Evolutionary conservation across 1,284 basidiomycete genomes (phyloP), one percentile per base, ranked within the genome.

Genomic region (Tilletia caries): DNA sequence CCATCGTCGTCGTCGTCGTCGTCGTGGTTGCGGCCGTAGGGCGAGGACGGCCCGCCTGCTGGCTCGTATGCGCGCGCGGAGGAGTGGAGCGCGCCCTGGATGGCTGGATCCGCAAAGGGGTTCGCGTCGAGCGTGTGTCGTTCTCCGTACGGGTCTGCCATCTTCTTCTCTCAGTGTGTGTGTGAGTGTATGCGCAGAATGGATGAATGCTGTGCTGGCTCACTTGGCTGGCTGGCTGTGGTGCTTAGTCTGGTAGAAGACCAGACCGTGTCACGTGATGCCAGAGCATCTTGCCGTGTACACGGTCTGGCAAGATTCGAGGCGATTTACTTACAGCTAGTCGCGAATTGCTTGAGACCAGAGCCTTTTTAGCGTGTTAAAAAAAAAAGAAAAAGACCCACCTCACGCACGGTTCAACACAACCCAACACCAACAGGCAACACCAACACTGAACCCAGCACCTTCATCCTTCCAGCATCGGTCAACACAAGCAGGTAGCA

Each of bases 41-140:
- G 41, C 1, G 64, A 3, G 13, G 20, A 23, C 20, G 23, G 25
- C 27, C 20, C 8, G 20, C 34, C 41, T 34, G n/a, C 64, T 52
- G 71, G 72, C 29, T 76, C 74, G 62, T 76, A 77, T 70, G 79
- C 71, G 58, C 77, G 73, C 1, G 70, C 68, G 3, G 73, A 71
- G 64, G 75, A 75, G 37, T 73, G 71, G 37, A 80, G 73, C 2
- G 81, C 81, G 33, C 75, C 77, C 64, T 79, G 80, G 3, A 84
- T 76, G 2, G 81, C 72, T 0, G 84, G 84, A 68, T 85, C 84
- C 20, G 82, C 81, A 70, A 85, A 85, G 0, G 84, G 84, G 68
- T 84, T 84, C 52, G 74, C 77, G 68, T 77, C 78, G n/a, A 82
- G 70, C 70, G 79, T 65, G 70, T 65, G 75, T 67, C 78, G 77